phyloP scores from a whole-genome alignment of 2,329 filamentous ascomycete species.

The Cladosporium sp. region DNA sequence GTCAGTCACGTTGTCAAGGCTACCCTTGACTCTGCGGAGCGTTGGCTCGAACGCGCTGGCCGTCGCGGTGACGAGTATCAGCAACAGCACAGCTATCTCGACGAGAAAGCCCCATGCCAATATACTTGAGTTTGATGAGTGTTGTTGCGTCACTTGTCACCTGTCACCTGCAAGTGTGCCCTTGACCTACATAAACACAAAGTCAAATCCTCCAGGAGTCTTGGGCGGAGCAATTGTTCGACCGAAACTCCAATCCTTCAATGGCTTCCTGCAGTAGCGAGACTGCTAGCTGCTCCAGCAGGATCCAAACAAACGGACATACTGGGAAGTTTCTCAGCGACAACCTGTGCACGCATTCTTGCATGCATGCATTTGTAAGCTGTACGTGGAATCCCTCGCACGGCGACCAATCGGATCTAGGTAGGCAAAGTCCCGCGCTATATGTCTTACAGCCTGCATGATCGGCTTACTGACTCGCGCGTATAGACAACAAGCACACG shows the following conservation, averaged over 20 bases:
- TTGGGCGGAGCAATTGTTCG: not conserved
- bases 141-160: not conserved
- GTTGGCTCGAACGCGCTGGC: slow-evolving; percentile 69
- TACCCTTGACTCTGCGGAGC: slow-evolving; percentile 85
- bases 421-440: not conserved
- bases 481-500: not conserved
- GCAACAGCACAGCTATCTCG: slow-evolving; percentile 10
- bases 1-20: slow-evolving; percentile 85
- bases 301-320: not conserved
- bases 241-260: not conserved
- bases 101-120: slow-evolving; percentile 11
- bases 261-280: not conserved
- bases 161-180: not conserved
- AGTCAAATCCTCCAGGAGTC: not conserved
- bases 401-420: not conserved
- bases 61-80: slow-evolving; percentile 11
- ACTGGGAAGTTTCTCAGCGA: not conserved
- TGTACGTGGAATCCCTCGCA: not conserved
- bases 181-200: not conserved
- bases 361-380: slow-evolving; percentile 12
- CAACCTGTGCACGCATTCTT: not conserved
- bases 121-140: slow-evolving; percentile 6
- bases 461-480: slow-evolving; percentile 8
- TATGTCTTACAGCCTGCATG: slow-evolving; percentile 4
- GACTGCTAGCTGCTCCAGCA: not conserved